These are phyloP conservation scores for Aspergillus sp. DNA, from an alignment of 2,329 filamentous ascomycete genomes.

Conservation along the genomic window DNA sequence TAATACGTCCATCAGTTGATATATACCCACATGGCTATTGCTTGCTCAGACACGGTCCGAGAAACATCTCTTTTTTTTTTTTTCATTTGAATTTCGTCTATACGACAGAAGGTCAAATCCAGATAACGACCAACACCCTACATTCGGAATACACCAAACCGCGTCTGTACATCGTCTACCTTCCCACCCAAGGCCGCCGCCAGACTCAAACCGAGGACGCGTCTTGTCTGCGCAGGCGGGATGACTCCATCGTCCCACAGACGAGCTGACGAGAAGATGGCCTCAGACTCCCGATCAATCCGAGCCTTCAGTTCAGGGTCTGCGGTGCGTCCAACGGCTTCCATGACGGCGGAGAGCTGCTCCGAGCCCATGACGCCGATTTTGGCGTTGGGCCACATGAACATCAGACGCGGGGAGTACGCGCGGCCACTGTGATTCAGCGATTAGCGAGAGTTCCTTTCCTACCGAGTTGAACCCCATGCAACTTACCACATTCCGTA, in stretches of 20 bases:
- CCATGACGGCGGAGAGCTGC: slow-evolving; percentile 90
- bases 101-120: neutral
- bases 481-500: slow-evolving; percentile 83
- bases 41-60: neutral
- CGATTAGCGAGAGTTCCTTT: neutral
- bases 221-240: slow-evolving; percentile 71
- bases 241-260: slow-evolving; percentile 90
- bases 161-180: slow-evolving; percentile 61
- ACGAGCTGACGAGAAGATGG: slow-evolving; percentile 81
- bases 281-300: slow-evolving; percentile 88
- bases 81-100: neutral
- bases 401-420: slow-evolving; percentile 86
- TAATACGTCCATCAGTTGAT: neutral
- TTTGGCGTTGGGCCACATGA: slow-evolving; percentile 97
- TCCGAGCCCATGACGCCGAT: slow-evolving; percentile 96
- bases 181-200: slow-evolving; percentile 69
- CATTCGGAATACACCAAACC: slow-evolving; percentile 83
- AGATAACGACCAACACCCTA: slow-evolving; percentile 33
- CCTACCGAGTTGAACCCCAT: neutral
- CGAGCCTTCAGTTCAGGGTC: slow-evolving; percentile 78
- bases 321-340: slow-evolving; percentile 79
- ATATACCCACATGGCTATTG: neutral
- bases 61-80: neutral
- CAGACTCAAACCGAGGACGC: slow-evolving; percentile 70
- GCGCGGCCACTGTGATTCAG: slow-evolving; percentile 66